phyloP scores from a whole-genome alignment of 805 yeast genomes.

The Isabelozyma rhagii region DNA sequence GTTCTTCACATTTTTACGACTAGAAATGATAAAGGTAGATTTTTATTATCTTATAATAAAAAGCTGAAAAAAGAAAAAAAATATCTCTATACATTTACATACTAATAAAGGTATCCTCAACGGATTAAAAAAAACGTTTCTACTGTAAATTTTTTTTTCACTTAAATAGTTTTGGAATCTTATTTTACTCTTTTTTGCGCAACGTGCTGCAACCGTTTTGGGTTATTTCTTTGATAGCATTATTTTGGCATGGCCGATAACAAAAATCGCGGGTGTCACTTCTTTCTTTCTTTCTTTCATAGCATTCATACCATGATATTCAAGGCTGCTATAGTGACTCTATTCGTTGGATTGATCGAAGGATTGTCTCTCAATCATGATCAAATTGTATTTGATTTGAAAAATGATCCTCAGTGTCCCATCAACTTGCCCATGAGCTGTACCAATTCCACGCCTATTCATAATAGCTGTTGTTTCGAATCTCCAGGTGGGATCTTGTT shows the following conservation, averaged over 20 bases:
- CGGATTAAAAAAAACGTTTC: slow-evolving; percentile 23
- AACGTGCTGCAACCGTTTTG: neutral
- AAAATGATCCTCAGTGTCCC: slow-evolving; percentile 42
- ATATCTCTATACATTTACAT: slow-evolving; percentile 12
- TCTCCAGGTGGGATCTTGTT: slow-evolving; percentile 37
- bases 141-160: neutral
- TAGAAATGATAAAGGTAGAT: slow-evolving; percentile 22
- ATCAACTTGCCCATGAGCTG: slow-evolving; percentile 59
- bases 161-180: neutral
- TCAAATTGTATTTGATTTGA: slow-evolving; percentile 37
- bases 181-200: neutral
- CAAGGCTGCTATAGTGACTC: neutral
- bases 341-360: neutral
- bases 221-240: neutral
- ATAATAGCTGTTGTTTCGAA: slow-evolving; percentile 47
- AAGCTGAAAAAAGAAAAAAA: no score
- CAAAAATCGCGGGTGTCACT: neutral
- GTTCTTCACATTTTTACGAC: slow-evolving; percentile 16
- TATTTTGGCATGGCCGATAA: neutral
- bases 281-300: neutral
- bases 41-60: neutral
- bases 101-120: slow-evolving; percentile 37
- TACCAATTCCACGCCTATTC: slow-evolving; percentile 48
- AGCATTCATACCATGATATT: neutral
- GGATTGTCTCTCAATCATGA: neutral